Evolutionary conservation across 2,329 filamentous ascomycete species (phyloP).

Genomic region (Fusarium sp.): DNA sequence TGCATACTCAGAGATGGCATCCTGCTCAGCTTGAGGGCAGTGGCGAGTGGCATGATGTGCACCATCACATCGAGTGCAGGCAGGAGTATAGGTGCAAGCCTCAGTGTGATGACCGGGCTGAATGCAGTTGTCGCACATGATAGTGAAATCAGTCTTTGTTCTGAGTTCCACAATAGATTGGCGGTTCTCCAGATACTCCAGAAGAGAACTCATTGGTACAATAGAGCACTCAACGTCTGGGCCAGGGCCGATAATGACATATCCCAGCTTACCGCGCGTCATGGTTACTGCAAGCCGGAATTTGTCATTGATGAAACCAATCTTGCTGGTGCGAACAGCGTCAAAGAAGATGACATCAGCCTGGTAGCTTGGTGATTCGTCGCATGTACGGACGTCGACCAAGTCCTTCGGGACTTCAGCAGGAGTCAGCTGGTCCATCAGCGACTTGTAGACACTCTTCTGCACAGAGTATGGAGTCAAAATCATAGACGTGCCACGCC

Average conservation of each 20-base stretch:
- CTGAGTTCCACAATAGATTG: neutral
- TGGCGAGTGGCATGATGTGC: neutral
- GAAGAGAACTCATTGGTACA: neutral
- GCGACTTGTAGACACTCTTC: neutral
- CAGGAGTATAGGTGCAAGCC: neutral
- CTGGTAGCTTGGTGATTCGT: slow-evolving; percentile 1
- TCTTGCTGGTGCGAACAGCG: neutral
- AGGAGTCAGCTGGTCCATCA: neutral
- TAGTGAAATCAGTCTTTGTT: neutral
- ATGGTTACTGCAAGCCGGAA: neutral
- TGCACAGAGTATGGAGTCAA: neutral
- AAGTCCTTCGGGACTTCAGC: neutral
- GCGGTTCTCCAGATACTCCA: neutral
- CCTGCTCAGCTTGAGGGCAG: neutral
- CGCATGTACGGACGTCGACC: neutral
- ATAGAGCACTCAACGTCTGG: too few relatives aligned
- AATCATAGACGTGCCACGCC: neutral
- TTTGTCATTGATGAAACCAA: neutral
- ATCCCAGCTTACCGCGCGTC: too few relatives aligned
- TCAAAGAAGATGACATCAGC: neutral
- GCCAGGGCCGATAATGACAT: too few relatives aligned
- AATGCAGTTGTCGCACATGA: neutral
- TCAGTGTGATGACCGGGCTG: neutral
- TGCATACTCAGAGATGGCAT: neutral
- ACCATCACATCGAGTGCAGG: neutral